Evolutionary conservation across 768 basidiomycete genomes (phyloP), one percentile per base, ranked within the genome.

Genomic region (Calocybe indica): DNA sequence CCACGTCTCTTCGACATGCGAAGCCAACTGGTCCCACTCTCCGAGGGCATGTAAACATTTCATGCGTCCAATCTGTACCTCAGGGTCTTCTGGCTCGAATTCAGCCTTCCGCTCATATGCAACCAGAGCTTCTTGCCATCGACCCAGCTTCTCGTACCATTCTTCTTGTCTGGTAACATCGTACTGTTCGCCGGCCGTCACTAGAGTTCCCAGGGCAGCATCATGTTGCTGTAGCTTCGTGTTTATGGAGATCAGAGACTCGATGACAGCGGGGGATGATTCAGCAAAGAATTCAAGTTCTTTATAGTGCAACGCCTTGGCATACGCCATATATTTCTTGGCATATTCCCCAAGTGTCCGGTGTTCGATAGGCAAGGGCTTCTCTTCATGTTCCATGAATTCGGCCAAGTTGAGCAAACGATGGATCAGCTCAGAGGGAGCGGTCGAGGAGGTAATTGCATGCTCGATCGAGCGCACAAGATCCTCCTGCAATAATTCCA

Each of bases 341-440:
- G 96, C 93, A 59, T 94, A 92, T 58, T 93, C 90, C 34, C 95
- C 96, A 10, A 98, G 79, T 9, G 89, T 91, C 44, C 90, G 80
- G 56, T 93, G 85, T 56, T 96, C 92, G 51, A 98, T 96, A 1
- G 92, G 92, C 1, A 98, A 73, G 0, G 89, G 79, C 59, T 95
- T 95, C 59, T 98, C 96, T 65, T 98, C 94, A 56, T 97, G 95
- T 64, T 98, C 96, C 90, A 98, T 95, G 63, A 98, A 98, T 62
- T 99, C 96, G 4, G 93, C 93, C 22, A 98, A 77, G 63, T 93
- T 93, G 47, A 99, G 77, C 11, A 98, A 70, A 22, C 90, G 80
- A 61, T 96, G 91, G 13, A 95, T 88, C 29, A 98, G 75, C 40
- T 98, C 95, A 1, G 90, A 76, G 2, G 93, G 91, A 4, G 90